Base-by-base conservation (phyloP, 2,329 filamentous ascomycete genomes). In the Monosporascus sp. region DNA sequence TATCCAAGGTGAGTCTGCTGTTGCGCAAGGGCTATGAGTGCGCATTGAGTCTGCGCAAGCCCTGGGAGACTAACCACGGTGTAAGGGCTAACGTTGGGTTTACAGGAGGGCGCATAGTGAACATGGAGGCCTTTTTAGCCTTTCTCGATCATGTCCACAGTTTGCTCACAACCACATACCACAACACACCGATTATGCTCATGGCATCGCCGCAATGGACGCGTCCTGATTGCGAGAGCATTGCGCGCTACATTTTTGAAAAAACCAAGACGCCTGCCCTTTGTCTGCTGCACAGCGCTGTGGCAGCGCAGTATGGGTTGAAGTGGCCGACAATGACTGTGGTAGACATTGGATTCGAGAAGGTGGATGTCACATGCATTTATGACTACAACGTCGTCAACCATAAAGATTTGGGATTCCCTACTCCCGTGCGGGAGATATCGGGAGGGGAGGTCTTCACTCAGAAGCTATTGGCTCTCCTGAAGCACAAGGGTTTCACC, bases 241-340 rank as follows among this genome's bases (percentile, higher is more conserved):
- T 99, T 60, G 89, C 92, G 16, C 90, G 94, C 58, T 99, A 96
- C 76, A 84, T 97, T 59, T 99, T 99, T 65, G 94, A 99, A 72
- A 95, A 94, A 73, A 96, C 96, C 68, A 94, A 93, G 74, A 94
- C 91, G 0, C 94, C 94, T 0, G 91, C 90, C 0, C 88, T 99
- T 50, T 92, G 88, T 63, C 80, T 97, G 58, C 87, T 99, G 75
- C 89, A 97, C 71, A 88, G 91, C 62, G 92, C 90, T 3, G 74
- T 95, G 47, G 92, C 94, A 26, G 88, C 91, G 1, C 87, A 94
- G 53, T 97, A 95, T 66, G 92, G 91, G 11, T 80, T 91, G 31
- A 84, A 82, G 68, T 80, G 78, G 75, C 80, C 86, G 35, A 91
- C 84, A 62, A 87, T 94, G 64, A 94, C 91, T 0, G 83, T 99